Base-by-base conservation (phyloP, 2,329 filamentous ascomycete species). In the Arachnomyces sp. region DNA sequence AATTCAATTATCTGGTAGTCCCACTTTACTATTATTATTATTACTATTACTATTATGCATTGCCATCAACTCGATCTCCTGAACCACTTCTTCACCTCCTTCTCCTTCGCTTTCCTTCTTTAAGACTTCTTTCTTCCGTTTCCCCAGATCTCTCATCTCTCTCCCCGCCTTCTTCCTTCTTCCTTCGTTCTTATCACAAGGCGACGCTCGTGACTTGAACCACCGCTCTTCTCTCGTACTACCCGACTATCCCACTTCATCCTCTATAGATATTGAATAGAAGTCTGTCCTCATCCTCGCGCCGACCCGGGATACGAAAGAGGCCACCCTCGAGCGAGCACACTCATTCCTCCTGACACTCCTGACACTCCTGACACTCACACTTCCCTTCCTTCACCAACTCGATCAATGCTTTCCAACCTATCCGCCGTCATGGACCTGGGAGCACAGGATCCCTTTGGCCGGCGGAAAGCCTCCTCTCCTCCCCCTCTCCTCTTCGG, bases 401-500 rank as follows among this genome's bases (percentile, higher is more conserved):
- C 21, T 9, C 9, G 21, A 25, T 9, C 9, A 9, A 25, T 25
- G 21, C 21, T 25, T 9, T 25, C 21, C 21, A 25, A 25, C 21
- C 21, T 25, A 25, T 34, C 33, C 35, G 36, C 37, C 44, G 50
- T 43, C 38, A 64, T 65, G 59, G 55, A 65, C 46, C 53, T 56
- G 40, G 21, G 21, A 34, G 15, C 33, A 17, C 33, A 13, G 11
- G 33, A 34, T 12, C 15, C 15, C 12, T 15, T 4, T 17, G 15
- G 21, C 15, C 33, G 15, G 11, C 33, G 33, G 8, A 17, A 34
- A 17, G 21, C 15, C 12, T 18, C 71, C 59, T 67, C 72, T 53
- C 69, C 77, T 52, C 64, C 70, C 42, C 69, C 74, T 48, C 65
- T 75, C 56, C 75, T 77, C 29, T 84, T 84, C 71, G 81, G 80